A percentile compares a stretch with the other conserved stretches of the same genome.
Evolutionary conservation across 2,329 filamentous ascomycete genomes (phyloP).

Genomic region (Bipolaris bicolor): DNA sequence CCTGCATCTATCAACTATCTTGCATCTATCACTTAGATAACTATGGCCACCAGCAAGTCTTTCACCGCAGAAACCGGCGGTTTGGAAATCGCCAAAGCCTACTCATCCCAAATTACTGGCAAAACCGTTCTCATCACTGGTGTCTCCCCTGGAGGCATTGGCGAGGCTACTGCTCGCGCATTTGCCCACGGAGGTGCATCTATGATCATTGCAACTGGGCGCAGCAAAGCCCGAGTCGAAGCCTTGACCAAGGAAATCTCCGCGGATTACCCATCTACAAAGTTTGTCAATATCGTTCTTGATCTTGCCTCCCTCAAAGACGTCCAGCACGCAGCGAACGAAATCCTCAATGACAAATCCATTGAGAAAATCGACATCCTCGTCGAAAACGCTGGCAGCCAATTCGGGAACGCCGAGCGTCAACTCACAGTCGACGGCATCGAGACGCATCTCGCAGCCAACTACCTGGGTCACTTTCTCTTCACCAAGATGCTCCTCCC

Average conservation of each 20-base stretch:
- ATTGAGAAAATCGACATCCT: not conserved
- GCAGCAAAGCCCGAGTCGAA: conserved; percentile 10
- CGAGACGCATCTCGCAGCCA: conserved; percentile 54
- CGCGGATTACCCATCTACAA: conserved; percentile 7
- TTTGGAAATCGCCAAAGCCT: conserved; percentile 24
- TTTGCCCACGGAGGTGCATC: conserved; percentile 19
- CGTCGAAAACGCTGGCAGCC: conserved; percentile 33
- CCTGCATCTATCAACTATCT: not conserved
- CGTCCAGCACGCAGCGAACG: not conserved
- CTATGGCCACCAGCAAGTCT: not conserved
- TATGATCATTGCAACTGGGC: conserved; percentile 19
- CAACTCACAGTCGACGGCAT: conserved; percentile 48
- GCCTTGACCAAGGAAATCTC: not conserved
- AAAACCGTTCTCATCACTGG: conserved; percentile 43
- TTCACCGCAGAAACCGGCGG: conserved; percentile 15
- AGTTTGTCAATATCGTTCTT: conserved; percentile 22
- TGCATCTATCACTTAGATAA: not conserved
- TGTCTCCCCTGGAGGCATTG: conserved; percentile 12
- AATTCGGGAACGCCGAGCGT: conserved; percentile 42
- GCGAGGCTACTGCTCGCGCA: conserved; percentile 16
- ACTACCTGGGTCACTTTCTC: conserved; percentile 53
- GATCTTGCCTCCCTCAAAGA: conserved; percentile 23
- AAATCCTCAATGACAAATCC: not conserved
- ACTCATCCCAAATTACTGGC: conserved; percentile 17
- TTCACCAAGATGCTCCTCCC: conserved; percentile 50